Conservation (phyloP, 345 rosid genomes). For the Melaleuca quinquenervia region DNA sequence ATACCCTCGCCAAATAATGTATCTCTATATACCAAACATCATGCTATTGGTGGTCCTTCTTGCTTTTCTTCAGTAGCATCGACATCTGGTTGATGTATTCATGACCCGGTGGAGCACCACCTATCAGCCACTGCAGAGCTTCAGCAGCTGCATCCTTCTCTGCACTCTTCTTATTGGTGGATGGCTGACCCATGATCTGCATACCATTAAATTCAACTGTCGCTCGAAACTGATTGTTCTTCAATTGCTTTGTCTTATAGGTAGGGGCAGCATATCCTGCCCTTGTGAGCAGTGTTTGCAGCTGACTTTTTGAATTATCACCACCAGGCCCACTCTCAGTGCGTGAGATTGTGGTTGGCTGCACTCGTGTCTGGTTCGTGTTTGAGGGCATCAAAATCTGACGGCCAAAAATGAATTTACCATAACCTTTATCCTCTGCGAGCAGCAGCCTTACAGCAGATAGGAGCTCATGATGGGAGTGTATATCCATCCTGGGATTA, state of each 20-base stretch:
- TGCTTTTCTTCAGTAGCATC: conserved; percentile 62
- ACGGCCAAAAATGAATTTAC: conserved; percentile 69
- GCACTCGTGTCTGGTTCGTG: conserved; percentile 9
- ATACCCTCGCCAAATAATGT: not conserved
- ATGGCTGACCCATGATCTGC: conserved; percentile 73
- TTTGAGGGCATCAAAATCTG: conserved; percentile 26
- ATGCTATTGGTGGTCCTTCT: conserved; percentile 30
- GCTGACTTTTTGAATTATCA: conserved; percentile 82
- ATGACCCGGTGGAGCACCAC: conserved; percentile 31
- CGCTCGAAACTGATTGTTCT: conserved; percentile 56
- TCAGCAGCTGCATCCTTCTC: conserved; percentile 97
- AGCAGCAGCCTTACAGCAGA: conserved; percentile 45
- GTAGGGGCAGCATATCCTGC: conserved; percentile 63
- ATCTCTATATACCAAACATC: not conserved
- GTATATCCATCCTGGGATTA: conserved; percentile 54
- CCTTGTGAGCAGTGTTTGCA: conserved; percentile 76
- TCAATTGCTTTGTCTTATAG: conserved; percentile 70
- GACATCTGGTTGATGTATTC: conserved; percentile 56
- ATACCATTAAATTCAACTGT: conserved; percentile 68
- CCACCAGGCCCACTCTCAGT: conserved; percentile 78
- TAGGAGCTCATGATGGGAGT: conserved; percentile 42
- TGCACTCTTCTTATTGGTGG: conserved; percentile 78
- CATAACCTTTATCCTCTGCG: conserved; percentile 54
- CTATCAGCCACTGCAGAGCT: conserved; percentile 75
- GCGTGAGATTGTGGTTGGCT: conserved; percentile 29